Base-by-base conservation (phyloP, 2,329 filamentous ascomycete species). In the Fusarium sp. region DNA sequence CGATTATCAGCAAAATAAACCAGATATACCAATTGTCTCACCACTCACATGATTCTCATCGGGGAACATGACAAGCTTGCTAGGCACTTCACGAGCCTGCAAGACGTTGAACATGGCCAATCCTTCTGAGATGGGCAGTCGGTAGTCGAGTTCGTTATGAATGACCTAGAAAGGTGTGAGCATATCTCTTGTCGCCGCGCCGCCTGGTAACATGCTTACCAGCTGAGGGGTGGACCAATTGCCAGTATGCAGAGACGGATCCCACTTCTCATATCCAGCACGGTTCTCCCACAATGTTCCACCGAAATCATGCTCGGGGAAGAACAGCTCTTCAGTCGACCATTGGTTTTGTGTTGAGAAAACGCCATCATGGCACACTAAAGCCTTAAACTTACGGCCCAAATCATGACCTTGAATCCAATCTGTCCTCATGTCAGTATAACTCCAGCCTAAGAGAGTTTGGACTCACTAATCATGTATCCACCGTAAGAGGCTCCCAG, bases 331-430 rank as follows among this genome's bases (percentile, higher is more conserved):
- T 73, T 93, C 91, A 10, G 88, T 90, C 5, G 87, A 82, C 84
- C 90, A 92, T 81, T 91, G 89, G 75, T 87, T 90, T 58, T 90
- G 83, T 3, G 90, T 92, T 77, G 90, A 93, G 82, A 95, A 96
- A 61, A 95, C 92, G 54, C 95, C 95, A 76, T 98, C 94, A 80
- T 98, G 95, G 77, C 92, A 95, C 35, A 97, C 94, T 8, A 98
- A 87, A 0, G 94, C 94, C 82, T 94, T 94, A 88, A 98, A 97
- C 75, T 92, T 90, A 35, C 94, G 90, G 26, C 94, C 95, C 0
- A 98, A 88, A 2, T 90, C 88, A 72, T 96, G 93, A 13, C 95
- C 95, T 82, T 98, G 94, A 77, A 98, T 94, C 95, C 95, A 97
- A 81, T 97, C 88, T 87, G 41, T 68, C 15, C 83, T 80, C 80